A percentile compares a stretch with the other conserved stretches of the same genome.
Conservation (phyloP, 345 rosid species). For the Geranium rotundifolium region DNA sequence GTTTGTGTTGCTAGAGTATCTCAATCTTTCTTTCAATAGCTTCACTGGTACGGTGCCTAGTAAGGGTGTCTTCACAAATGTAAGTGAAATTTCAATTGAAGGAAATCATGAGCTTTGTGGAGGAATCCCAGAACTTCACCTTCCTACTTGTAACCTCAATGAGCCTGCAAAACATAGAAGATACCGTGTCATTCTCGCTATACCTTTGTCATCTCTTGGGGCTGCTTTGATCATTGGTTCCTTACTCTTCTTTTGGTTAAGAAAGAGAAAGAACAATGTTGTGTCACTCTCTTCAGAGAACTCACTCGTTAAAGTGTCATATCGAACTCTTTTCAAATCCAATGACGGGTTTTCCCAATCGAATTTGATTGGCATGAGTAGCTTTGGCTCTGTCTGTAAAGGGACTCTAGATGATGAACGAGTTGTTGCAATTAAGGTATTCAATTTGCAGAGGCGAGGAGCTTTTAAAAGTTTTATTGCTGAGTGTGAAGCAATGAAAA, state of each 20-base stretch:
- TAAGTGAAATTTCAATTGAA: not conserved
- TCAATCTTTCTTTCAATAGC: conserved; percentile 12
- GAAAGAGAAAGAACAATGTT: not conserved
- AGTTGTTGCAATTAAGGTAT: conserved; percentile 14
- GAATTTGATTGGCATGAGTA: conserved; percentile 13
- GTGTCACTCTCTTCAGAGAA: not conserved
- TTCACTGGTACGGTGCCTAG: conserved; percentile 8
- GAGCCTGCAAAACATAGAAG: not conserved
- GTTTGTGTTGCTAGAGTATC: not conserved
- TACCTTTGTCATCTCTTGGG: not conserved
- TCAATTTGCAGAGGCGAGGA: conserved; percentile 6
- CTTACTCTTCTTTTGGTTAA: not conserved
- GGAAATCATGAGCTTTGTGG: conserved; percentile 8
- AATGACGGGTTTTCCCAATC: conserved; percentile 12
- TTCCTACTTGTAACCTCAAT: not conserved
- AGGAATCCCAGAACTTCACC: conserved; percentile 1
- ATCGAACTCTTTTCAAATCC: conserved; percentile 5
- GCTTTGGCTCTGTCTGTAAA: conserved; percentile 12
- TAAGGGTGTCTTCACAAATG: conserved; percentile 6
- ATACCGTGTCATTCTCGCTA: not conserved
- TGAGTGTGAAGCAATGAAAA: conserved; percentile 14
- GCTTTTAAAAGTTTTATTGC: conserved; percentile 12
- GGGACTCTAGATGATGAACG: not conserved
- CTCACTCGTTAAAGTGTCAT: conserved; percentile 3
- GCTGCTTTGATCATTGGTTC: not conserved